These are phyloP conservation scores for Chimonanthus praecox DNA, from an alignment of 164 flowering plant genomes.

Conservation along the genomic window DNA sequence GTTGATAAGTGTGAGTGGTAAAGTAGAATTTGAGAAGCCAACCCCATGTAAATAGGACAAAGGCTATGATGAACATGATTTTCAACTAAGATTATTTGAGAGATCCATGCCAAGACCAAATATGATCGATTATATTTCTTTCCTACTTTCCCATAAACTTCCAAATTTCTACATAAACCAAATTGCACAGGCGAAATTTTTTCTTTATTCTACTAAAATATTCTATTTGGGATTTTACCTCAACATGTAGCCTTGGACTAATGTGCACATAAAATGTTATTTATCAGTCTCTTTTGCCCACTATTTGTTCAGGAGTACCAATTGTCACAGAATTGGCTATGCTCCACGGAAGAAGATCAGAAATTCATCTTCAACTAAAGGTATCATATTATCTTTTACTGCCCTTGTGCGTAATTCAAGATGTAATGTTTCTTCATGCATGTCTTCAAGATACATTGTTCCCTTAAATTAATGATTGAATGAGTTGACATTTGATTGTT, in stretches of 20 bases:
- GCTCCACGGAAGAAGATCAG: slow-evolving; percentile 38
- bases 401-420: background rate
- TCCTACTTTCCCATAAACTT: too few species aligned
- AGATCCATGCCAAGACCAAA: too few species aligned
- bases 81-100: too few species aligned
- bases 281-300: background rate
- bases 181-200: too few species aligned
- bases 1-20: too few species aligned
- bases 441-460: background rate
- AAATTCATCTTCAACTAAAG: slow-evolving; percentile 24
- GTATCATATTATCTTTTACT: slow-evolving; percentile 11
- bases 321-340: slow-evolving; percentile 79
- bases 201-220: too few species aligned
- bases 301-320: slow-evolving; percentile 34
- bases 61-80: too few species aligned
- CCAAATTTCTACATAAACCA: too few species aligned
- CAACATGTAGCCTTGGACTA: background rate
- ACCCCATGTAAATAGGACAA: too few species aligned
- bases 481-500: background rate
- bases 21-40: too few species aligned
- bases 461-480: background rate
- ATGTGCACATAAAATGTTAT: background rate
- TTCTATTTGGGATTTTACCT: background rate
- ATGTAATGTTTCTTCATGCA: background rate
- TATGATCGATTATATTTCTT: too few species aligned